Base-by-base conservation (phyloP, 2,329 filamentous ascomycete genomes). In the Pseudopithomyces chartarum region DNA sequence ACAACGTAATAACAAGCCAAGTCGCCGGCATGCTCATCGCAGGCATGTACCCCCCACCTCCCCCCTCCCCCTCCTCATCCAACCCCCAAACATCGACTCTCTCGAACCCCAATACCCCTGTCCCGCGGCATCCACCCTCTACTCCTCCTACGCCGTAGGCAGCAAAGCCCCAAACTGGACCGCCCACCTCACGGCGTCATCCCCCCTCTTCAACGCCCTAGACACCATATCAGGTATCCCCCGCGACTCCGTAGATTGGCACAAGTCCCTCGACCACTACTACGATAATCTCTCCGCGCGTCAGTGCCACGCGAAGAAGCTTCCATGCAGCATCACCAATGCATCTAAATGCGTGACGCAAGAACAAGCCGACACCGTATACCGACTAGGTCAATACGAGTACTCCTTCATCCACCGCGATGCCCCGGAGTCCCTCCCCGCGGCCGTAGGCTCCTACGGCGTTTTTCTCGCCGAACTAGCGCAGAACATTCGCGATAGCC, bases 271-370 rank as follows among this genome's bases (percentile, higher is more conserved):
- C 65, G 91, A 95, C 69, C 91, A 92, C 74, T 95, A 95, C 78
- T 95, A 88, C 66, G 91, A 95, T 72, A 95, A 92, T 67, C 82
- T 95, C 1, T 92, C 90, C 0, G 88, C 90, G 0, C 83, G 90
- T 0, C 88, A 92, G 69, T 95, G 91, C 72, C 90, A 95, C 69
- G 78, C 75, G 17, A 90, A 89, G 66, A 84, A 89, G 0, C 78
- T 93, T 0, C 91, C 90, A 0, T 94, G 90, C 76, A 85, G 83
- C 59, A 73, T 60, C 52, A 81, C 81, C 58, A 80, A 82, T 52
- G 77, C 73, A 0, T 62, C 76, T 0, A 75, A 78, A 1, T 94
- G 91, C 68, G 78, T 93, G 39, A 83, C 83, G 2, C 85, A 87
- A 64, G 73, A 77, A 0, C 78, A 87, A 42, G 87, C 90, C 2